Conservation (phyloP, 108 stramenopile species). For the Cyclotella baltica region DNA sequence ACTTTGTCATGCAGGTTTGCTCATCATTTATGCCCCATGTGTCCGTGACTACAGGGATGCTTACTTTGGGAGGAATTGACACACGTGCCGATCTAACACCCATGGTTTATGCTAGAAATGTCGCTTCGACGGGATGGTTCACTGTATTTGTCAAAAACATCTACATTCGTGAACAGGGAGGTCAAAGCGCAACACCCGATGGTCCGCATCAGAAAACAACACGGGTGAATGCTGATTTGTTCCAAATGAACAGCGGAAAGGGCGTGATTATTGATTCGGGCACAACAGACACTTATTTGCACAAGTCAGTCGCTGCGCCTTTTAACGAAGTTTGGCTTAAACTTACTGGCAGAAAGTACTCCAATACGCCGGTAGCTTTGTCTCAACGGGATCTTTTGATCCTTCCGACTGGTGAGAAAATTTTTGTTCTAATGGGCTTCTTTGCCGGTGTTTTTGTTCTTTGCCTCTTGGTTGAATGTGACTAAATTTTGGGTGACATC, state of each 20-base stretch:
- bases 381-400: conserved; percentile 59
- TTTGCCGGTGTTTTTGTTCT: too few relatives aligned
- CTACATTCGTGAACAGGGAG: conserved; percentile 59
- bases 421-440: too few relatives aligned
- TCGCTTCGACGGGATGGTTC: conserved; percentile 64
- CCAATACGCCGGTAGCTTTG: conserved; percentile 34
- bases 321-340: conserved; percentile 73
- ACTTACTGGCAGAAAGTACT: conserved; percentile 54
- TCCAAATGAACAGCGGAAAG: conserved; percentile 77
- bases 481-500: too few relatives aligned
- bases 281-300: conserved; percentile 96
- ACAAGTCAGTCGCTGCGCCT: conserved; percentile 50
- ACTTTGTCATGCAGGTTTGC: not conserved
- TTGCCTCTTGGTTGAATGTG: too few relatives aligned
- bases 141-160: conserved; percentile 60
- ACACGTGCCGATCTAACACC: conserved; percentile 46
- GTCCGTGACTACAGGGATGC: conserved; percentile 49
- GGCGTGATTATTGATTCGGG: conserved; percentile 95
- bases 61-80: conserved; percentile 35
- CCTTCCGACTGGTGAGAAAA: conserved; percentile 63
- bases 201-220: conserved; percentile 24
- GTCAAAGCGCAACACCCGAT: conserved; percentile 40
- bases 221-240: conserved; percentile 14
- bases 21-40: not conserved
- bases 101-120: conserved; percentile 59